phyloP scores from a whole-genome alignment of 2,329 filamentous ascomycete genomes.

The Macrophomina pseudophaseolina region DNA sequence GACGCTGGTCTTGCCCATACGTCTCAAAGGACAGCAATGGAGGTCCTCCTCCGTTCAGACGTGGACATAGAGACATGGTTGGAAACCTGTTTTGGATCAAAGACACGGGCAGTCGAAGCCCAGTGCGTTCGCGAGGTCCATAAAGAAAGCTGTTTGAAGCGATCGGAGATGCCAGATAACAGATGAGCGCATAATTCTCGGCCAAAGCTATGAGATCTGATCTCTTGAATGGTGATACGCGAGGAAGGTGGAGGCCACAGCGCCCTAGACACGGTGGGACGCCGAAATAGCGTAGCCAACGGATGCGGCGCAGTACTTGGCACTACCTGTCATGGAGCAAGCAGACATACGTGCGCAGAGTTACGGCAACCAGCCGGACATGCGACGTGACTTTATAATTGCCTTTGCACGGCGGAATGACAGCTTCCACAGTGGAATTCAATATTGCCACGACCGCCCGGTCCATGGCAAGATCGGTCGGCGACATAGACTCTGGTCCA shows the following conservation, averaged over 20 bases:
- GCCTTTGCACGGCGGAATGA: not conserved
- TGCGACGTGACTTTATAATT: not conserved
- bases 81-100: not conserved
- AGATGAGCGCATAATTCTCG: not conserved
- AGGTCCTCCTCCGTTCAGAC: not conserved
- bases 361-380: not conserved
- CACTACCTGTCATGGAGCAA: not conserved
- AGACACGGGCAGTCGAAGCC: not conserved
- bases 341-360: not conserved
- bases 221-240: not conserved
- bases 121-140: not conserved
- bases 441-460: not conserved
- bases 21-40: not conserved
- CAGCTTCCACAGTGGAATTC: constrained; percentile 7
- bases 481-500: not conserved
- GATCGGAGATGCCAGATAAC: not conserved
- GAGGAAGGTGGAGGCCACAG: too few relatives aligned
- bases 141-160: not conserved
- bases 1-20: not conserved
- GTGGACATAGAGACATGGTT: not conserved
- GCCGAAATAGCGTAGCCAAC: not conserved
- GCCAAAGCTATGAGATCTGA: not conserved
- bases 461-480: not conserved
- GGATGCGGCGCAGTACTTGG: not conserved
- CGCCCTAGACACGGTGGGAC: too few relatives aligned